A percentile compares a stretch with the other conserved stretches of the same genome.
Conservation (phyloP, 108 stramenopile species). For the Cyclostephanos tholiformis region DNA sequence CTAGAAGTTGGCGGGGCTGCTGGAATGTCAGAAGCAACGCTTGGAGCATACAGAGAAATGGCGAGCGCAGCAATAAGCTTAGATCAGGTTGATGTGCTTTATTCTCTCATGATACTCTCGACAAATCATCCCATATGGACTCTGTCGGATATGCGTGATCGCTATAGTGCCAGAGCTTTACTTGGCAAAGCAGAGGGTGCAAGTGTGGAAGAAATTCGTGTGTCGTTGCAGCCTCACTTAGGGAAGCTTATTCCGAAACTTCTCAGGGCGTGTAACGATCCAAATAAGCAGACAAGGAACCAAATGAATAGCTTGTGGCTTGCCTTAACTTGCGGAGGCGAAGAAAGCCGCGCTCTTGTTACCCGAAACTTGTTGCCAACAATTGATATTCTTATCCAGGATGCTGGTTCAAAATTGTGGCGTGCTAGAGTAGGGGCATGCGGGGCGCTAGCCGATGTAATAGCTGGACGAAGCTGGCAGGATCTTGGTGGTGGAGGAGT, state of each 20-base stretch:
- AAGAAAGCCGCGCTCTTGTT: slow-evolving; percentile 66
- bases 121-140: slow-evolving; percentile 79
- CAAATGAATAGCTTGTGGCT: slow-evolving; percentile 82
- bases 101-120: slow-evolving; percentile 74
- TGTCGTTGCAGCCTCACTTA: slow-evolving; percentile 69
- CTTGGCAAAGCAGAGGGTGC: slow-evolving; percentile 58
- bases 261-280: slow-evolving; percentile 80
- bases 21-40: slow-evolving; percentile 78
- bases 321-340: slow-evolving; percentile 83
- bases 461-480: slow-evolving; percentile 81
- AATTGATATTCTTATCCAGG: slow-evolving; percentile 73
- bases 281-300: slow-evolving; percentile 82
- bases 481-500: slow-evolving; percentile 78
- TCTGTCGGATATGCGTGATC: slow-evolving; percentile 42
- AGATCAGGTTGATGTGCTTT: slow-evolving; percentile 74
- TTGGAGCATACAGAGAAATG: slow-evolving; percentile 88
- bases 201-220: slow-evolving; percentile 58
- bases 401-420: slow-evolving; percentile 80
- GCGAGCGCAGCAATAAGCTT: slow-evolving; percentile 68
- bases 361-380: slow-evolving; percentile 65
- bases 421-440: slow-evolving; percentile 74
- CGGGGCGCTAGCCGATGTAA: slow-evolving; percentile 78
- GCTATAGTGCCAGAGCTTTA: slow-evolving; percentile 65
- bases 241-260: slow-evolving; percentile 78
- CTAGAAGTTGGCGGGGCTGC: slow-evolving; percentile 76